Percentiles rank a stretch among this genome's conserved stretches.
phyloP scores from a whole-genome alignment of 495 filamentous ascomycete genomes.

The Pseudomonodictys pantanalensis region DNA sequence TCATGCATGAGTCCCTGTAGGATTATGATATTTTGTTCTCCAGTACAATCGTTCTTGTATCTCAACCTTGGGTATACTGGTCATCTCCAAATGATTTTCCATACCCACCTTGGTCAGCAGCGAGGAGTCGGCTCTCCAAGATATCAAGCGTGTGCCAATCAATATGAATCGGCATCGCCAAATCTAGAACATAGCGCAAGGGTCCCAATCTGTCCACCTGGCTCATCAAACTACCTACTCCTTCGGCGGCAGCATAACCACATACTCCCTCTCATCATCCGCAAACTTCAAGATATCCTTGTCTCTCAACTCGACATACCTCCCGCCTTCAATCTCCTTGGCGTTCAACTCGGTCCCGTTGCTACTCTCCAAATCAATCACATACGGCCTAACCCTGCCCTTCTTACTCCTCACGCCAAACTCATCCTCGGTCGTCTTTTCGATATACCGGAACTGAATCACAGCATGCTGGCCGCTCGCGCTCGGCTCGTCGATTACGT shows the following conservation, averaged over 20 bases:
- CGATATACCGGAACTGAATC: constrained; percentile 83
- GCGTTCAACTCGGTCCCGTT: constrained; percentile 87
- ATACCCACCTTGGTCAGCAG: no score
- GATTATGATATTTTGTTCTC: no score
- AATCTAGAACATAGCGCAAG: no score
- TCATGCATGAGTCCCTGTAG: no score
- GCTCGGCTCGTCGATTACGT: constrained; percentile 84
- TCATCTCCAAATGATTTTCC: no score
- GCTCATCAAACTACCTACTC: no score
- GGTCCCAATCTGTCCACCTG: no score
- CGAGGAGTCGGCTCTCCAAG: no score
- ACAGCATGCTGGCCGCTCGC: constrained; percentile 93
- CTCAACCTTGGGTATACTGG: no score
- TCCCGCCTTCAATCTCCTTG: constrained; percentile 64
- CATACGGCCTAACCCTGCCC: constrained; percentile 79
- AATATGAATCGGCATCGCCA: no score
- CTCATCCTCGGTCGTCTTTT: constrained; percentile 67
- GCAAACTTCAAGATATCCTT: constrained; percentile 90
- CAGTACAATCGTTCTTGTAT: no score
- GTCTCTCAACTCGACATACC: constrained; percentile 82
- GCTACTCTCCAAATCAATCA: constrained; percentile 90
- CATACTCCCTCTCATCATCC: constrained; percentile 64
- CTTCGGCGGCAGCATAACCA: constrained; percentile 43
- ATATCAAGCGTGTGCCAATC: no score
- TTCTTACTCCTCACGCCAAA: constrained; percentile 67